Base-by-base conservation (phyloP, 768 basidiomycete genomes). In the Suillus ampliporus region DNA sequence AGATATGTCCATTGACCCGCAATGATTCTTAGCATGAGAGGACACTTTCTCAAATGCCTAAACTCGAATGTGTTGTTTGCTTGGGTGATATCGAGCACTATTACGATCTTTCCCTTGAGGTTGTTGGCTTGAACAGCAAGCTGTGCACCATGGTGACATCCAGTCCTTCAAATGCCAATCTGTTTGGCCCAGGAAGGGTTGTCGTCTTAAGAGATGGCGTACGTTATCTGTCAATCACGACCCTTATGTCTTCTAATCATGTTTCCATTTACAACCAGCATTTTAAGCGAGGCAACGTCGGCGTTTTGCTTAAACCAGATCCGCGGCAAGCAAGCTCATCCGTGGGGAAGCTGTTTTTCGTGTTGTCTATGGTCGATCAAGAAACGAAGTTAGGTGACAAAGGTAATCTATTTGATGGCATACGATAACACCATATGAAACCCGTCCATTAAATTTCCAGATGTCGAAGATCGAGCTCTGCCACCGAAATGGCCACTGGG, bases 151-250 rank as follows among this genome's bases (percentile, higher is more conserved):
- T 89, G 72, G 91, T 88, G 1, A 73, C 83, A 2, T 72, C 74
- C 21, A 83, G 89, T 62, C 82, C 84, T 31, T 87, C 89, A 64
- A 92, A 91, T 4, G 78, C 78, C 17, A 95, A 92, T 77, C 75
- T 85, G 6, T 76, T 99, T 51, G 74, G 79, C 17, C 71, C 86
- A 0, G 97, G 97, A 4, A 83, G 97, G 59, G 87, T 98, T 21
- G 86, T 99, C 3, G 75, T 99, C 40, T 78, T 99, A 40, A 86
- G 89, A 53, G 90, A 98, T 71, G 84, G 84, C 43, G 97, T 97
- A 76, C 69, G 89, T 73, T 44, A 19, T 19, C 17, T 40, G 23
- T 15, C 38, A 13, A 28, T 56, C 23, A 28, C 11, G 3, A 19
- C 17, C 15, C 17, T 19, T 10, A 21, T 28, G 23, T 26, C 17